Evolutionary conservation across 306 rosid species (phyloP).

Genomic region (Pueraria montana): DNA sequence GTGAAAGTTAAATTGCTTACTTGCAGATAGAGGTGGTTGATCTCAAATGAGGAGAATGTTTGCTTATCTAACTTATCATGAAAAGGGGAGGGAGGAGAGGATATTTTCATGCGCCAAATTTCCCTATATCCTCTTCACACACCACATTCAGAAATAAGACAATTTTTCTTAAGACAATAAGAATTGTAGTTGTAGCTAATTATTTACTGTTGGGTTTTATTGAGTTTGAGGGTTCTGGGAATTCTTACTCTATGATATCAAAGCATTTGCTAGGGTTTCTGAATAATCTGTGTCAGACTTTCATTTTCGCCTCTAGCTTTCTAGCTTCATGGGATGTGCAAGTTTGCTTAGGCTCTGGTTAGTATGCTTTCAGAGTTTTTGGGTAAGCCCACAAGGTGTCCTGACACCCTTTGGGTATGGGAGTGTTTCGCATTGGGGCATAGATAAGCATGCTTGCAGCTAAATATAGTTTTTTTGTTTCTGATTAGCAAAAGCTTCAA

Average conservation of each 20-base stretch:
- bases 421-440: neutral
- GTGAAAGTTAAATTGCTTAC: conserved; percentile 4
- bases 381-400: neutral
- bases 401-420: neutral
- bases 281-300: neutral
- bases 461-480: neutral
- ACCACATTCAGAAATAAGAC: neutral
- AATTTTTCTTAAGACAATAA: neutral
- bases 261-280: conserved; percentile 16
- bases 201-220: conserved; percentile 1
- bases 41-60: neutral
- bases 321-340: neutral
- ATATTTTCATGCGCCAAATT: neutral
- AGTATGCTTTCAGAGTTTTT: neutral
- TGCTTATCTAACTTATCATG: neutral
- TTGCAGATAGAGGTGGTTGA: neutral
- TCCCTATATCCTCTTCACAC: neutral
- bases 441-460: conserved; percentile 1
- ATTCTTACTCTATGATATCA: neutral
- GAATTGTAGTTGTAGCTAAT: conserved; percentile 6
- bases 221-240: neutral
- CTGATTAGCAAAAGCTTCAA: neutral
- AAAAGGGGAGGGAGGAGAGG: neutral
- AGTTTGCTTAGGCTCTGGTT: neutral
- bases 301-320: neutral